These are phyloP conservation scores for Euphrasia arctica DNA, from an alignment of 305 asterid species.

Conservation along the genomic window DNA sequence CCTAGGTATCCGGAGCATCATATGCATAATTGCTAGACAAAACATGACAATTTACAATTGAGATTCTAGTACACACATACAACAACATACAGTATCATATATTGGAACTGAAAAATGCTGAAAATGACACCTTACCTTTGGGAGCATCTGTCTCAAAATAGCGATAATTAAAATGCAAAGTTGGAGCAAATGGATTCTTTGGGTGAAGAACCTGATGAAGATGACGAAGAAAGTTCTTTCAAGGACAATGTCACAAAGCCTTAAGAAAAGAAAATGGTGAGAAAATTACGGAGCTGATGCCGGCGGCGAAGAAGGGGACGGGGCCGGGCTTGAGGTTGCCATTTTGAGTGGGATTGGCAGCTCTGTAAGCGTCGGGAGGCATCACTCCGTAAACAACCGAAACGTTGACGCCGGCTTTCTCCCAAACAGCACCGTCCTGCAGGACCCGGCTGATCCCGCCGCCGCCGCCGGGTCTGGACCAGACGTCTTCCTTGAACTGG, in stretches of 20 bases:
- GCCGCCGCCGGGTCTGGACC: conserved; percentile 99
- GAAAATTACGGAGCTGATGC: conserved; percentile 82
- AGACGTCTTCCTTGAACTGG: conserved; percentile 76
- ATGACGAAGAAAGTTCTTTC: conserved; percentile 11
- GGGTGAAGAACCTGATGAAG: conserved; percentile 82
- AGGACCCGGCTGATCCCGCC: conserved; percentile 96
- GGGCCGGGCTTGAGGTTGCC: conserved; percentile 69
- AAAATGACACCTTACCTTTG: conserved; percentile 45
- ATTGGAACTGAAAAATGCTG: conserved; percentile 11
- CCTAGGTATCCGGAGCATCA: conserved; percentile 7
- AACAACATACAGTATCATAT: neutral
- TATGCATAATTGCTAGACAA: conserved; percentile 9
- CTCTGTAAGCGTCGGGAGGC: conserved; percentile 98
- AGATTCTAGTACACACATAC: neutral
- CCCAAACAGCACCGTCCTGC: conserved; percentile 91
- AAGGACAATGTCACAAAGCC: conserved; percentile 13
- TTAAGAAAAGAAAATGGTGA: neutral
- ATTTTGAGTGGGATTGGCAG: conserved; percentile 73
- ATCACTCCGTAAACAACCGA: conserved; percentile 93
- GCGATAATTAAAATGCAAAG: conserved; percentile 90
- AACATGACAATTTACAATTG: neutral
- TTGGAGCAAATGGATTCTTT: conserved; percentile 94
- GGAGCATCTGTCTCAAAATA: conserved; percentile 96
- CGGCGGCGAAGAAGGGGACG: conserved; percentile 93
- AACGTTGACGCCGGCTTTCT: conserved; percentile 94